Conservation (phyloP, 192 early-diverging fungal species). For the Backusella sp. region DNA sequence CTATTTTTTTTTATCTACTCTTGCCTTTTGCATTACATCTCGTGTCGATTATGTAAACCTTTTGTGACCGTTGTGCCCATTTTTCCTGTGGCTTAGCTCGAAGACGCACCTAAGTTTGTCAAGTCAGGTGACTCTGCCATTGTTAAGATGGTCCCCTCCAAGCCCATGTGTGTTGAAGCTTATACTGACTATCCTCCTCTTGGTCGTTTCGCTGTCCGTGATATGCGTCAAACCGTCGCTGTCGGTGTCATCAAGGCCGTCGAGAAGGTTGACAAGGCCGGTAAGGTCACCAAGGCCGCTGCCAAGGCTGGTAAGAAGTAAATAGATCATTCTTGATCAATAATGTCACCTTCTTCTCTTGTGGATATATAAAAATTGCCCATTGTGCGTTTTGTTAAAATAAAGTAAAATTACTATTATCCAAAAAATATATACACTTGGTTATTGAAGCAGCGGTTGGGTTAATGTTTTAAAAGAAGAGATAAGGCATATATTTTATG, state of each 20-base stretch:
- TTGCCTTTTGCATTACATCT: too few species aligned
- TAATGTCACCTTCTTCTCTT: not conserved
- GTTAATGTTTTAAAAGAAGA: not conserved
- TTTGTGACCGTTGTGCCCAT: not conserved
- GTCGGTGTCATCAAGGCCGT: conserved; percentile 97
- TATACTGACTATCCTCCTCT: conserved; percentile 93
- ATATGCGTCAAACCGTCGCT: conserved; percentile 97
- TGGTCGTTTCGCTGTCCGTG: conserved; percentile 97
- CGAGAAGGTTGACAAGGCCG: conserved; percentile 76
- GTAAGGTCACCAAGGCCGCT: conserved; percentile 80
- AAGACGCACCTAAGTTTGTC: conserved; percentile 93
- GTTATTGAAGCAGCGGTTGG: not conserved
- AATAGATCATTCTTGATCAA: conserved; percentile 23
- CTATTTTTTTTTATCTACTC: too few species aligned
- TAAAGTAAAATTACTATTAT: conserved; percentile 1
- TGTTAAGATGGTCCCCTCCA: conserved; percentile 92
- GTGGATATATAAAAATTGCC: not conserved
- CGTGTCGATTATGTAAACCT: not conserved
- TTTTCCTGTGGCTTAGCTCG: conserved; percentile 29
- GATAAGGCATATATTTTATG: not conserved
- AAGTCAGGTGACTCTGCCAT: conserved; percentile 95
- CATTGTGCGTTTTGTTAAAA: not conserved
- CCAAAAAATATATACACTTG: not conserved
- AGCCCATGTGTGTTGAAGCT: conserved; percentile 96
- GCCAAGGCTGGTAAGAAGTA: conserved; percentile 82